A percentile compares a stretch with the other conserved stretches of the same genome.
These are phyloP conservation scores for Scenedesmus sp. DNA, from an alignment of 163 green algal species.

Conservation along the genomic window DNA sequence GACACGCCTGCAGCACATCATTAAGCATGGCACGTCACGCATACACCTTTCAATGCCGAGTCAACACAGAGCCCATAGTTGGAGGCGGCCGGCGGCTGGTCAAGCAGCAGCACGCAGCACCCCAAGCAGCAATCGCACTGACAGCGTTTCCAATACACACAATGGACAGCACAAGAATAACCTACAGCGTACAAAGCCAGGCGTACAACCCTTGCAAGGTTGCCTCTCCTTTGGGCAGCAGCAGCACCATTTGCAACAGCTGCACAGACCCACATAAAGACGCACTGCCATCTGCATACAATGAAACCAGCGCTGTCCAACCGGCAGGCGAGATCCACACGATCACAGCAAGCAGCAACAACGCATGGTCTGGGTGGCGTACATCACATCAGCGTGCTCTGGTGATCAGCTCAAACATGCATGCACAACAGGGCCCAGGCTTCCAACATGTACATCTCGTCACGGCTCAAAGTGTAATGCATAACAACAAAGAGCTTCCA, in stretches of 20 bases:
- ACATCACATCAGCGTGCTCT: background rate
- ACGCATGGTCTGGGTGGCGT: background rate
- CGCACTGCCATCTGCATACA: background rate
- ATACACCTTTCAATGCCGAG: background rate
- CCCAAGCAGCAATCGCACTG: background rate
- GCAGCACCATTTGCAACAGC: background rate
- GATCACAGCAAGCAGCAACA: background rate
- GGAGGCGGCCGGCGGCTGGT: background rate
- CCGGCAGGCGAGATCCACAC: background rate
- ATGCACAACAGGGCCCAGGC: background rate
- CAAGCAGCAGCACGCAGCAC: background rate
- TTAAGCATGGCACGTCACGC: background rate
- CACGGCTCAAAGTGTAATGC: background rate
- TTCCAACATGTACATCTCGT: background rate
- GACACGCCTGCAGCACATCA: background rate
- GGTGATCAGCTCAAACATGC: background rate
- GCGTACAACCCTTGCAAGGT: background rate
- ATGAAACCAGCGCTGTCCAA: background rate
- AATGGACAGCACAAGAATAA: background rate
- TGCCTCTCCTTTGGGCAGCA: background rate
- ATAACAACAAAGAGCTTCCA: background rate
- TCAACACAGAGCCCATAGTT: background rate
- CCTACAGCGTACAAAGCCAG: background rate
- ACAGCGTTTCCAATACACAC: background rate
- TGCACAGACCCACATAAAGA: background rate